These are phyloP conservation scores for Myriangium duriaei DNA, from an alignment of 2,329 filamentous ascomycete species.

Conservation along the genomic window DNA sequence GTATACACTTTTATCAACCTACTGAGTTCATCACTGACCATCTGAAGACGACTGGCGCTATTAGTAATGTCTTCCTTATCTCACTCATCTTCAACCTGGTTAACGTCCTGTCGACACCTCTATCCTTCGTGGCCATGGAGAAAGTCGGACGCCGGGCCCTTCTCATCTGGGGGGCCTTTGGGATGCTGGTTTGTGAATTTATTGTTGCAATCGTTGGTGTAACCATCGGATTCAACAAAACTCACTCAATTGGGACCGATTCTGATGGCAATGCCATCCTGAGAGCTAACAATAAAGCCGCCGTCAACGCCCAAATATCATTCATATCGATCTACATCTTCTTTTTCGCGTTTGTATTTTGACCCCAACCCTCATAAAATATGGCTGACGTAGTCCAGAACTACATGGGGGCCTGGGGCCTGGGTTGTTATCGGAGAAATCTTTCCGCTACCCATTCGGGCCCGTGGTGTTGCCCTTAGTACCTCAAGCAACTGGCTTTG, in stretches of 20 bases:
- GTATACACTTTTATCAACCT: slow-evolving; percentile 31
- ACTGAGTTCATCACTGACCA: slow-evolving; percentile 36
- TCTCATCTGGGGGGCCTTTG: slow-evolving; percentile 51
- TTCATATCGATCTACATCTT: slow-evolving; percentile 55
- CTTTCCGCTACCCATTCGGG: slow-evolving; percentile 57
- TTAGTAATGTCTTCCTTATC: slow-evolving; percentile 57
- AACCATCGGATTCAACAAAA: too few species aligned
- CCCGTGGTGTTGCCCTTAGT: slow-evolving; percentile 59
- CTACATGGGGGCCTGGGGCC: slow-evolving; percentile 10
- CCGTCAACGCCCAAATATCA: slow-evolving; percentile 53
- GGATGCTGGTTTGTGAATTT: slow-evolving; percentile 59
- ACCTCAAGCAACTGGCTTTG: slow-evolving; percentile 35
- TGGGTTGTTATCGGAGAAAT: slow-evolving; percentile 62
- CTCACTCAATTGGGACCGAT: too few species aligned
- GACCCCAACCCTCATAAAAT: slow-evolving; percentile 68
- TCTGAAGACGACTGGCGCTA: slow-evolving; percentile 54
- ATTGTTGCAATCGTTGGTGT: slow-evolving; percentile 57
- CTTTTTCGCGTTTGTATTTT: slow-evolving; percentile 63
- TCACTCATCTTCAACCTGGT: too few species aligned
- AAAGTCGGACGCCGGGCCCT: slow-evolving; percentile 50
- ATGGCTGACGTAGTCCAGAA: too few species aligned
- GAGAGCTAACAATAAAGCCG: slow-evolving; percentile 40
- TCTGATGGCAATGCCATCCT: too few species aligned
- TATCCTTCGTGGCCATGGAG: slow-evolving; percentile 53
- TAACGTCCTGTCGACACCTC: slow-evolving; percentile 52